Conservation (phyloP, 192 early-diverging fungal genomes). For the Backusella westeae region DNA sequence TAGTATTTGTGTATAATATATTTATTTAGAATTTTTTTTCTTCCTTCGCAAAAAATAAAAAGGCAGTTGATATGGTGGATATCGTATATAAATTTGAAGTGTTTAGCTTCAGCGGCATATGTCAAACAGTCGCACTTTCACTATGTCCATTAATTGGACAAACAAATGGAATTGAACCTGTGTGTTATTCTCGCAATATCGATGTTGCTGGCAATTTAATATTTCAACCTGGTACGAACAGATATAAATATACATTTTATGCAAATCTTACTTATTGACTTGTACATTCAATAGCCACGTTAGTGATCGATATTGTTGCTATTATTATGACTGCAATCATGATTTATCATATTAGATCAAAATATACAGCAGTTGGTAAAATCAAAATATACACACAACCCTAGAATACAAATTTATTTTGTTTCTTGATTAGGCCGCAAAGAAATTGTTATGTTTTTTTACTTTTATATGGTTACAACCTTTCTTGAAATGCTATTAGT, state of each 20-base stretch:
- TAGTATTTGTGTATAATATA: neutral
- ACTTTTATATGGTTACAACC: constrained; percentile 71
- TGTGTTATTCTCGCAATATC: constrained; percentile 95
- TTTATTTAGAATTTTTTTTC: neutral
- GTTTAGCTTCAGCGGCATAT: constrained; percentile 90
- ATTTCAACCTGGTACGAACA: constrained; percentile 79
- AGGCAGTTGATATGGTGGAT: constrained; percentile 19
- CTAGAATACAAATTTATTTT: neutral
- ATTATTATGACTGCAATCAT: constrained; percentile 96
- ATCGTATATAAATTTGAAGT: constrained; percentile 51
- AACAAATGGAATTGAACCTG: constrained; percentile 73
- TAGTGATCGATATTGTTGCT: constrained; percentile 92
- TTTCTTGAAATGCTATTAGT: constrained; percentile 74
- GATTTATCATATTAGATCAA: constrained; percentile 97
- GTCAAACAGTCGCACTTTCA: constrained; percentile 77
- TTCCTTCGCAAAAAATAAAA: neutral
- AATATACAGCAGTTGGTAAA: constrained; percentile 96
- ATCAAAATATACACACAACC: neutral
- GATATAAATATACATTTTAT: neutral
- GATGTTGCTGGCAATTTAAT: constrained; percentile 79
- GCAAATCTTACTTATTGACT: neutral
- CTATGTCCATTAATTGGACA: constrained; percentile 89
- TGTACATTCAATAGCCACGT: constrained; percentile 57
- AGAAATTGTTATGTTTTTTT: constrained; percentile 92
- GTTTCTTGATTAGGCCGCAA: constrained; percentile 61